Evolutionary conservation across 2,329 filamentous ascomycete genomes (phyloP).

Genomic region (Xylaria sp.): DNA sequence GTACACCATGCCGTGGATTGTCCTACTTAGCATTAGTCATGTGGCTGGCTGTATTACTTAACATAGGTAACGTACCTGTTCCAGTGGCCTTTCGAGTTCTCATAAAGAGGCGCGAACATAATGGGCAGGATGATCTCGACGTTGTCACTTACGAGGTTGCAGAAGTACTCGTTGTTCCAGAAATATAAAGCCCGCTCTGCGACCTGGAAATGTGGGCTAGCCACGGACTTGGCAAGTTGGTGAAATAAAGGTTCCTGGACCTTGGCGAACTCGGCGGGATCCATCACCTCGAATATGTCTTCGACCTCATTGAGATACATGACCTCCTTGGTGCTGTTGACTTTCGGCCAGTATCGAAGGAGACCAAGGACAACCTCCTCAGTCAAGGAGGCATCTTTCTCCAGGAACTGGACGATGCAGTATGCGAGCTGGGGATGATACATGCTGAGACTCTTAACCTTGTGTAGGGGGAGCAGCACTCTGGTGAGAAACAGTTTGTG

Average conservation of each 20-base stretch:
- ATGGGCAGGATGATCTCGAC: constrained; percentile 98
- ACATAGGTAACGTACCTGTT: constrained; percentile 71
- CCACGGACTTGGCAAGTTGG: constrained; percentile 95
- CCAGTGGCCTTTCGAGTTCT: constrained; percentile 99
- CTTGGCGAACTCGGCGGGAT: constrained; percentile 96
- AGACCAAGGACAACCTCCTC: constrained; percentile 97
- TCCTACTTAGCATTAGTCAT: constrained; percentile 60
- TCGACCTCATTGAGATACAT: constrained; percentile 99
- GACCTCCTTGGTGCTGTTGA: constrained; percentile 99
- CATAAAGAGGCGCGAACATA: constrained; percentile 98
- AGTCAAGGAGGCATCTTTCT: constrained; percentile 95
- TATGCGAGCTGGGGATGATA: constrained; percentile 98
- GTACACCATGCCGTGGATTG: constrained; percentile 99
- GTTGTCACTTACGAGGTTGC: constrained; percentile 98
- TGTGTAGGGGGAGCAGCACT: constrained; percentile 91
- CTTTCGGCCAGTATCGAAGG: constrained; percentile 97
- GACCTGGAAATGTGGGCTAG: constrained; percentile 98
- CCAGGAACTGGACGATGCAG: constrained; percentile 97
- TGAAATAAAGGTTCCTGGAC: constrained; percentile 98
- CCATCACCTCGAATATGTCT: constrained; percentile 99
- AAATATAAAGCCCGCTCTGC: constrained; percentile 97
- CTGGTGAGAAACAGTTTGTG: constrained; percentile 97
- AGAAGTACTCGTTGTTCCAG: constrained; percentile 99
- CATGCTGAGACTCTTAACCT: constrained; percentile 99
- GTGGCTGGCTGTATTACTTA: not conserved